phyloP scores from a whole-genome alignment of 202 grass and related monocot genomes.

The Schoenoplectus tabernaemontani region DNA sequence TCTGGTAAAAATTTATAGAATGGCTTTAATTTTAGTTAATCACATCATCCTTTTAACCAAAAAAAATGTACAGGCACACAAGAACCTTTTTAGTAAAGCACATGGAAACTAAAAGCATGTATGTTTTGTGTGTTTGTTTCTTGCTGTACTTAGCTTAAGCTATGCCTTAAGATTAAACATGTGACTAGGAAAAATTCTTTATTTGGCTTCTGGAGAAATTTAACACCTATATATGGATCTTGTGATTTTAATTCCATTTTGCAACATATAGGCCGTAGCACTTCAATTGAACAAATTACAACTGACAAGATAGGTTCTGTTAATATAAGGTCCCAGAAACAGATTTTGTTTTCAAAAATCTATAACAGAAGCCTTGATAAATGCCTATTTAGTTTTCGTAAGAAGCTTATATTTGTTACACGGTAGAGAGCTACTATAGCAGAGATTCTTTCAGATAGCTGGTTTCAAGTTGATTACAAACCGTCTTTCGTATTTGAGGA shows the following conservation, averaged over 20 bases:
- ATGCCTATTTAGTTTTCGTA: slow-evolving; percentile 3
- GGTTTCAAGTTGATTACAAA: slow-evolving; percentile 43
- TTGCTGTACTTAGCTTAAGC: not conserved
- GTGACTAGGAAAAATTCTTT: not conserved
- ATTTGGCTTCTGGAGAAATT: not conserved
- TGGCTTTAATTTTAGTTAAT: not conserved
- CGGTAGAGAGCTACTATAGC: slow-evolving; percentile 44
- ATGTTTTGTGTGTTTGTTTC: not conserved
- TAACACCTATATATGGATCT: not conserved
- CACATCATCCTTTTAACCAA: not conserved
- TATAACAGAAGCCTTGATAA: not conserved
- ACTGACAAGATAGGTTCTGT: not conserved
- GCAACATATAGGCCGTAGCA: not conserved
- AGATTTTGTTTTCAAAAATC: not conserved
- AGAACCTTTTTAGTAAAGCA: not conserved
- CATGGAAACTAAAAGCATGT: not conserved
- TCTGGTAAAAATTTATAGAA: not conserved
- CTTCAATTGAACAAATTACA: not conserved
- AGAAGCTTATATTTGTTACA: slow-evolving; percentile 17
- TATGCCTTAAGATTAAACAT: not conserved
- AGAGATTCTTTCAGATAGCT: slow-evolving; percentile 47
- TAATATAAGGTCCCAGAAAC: not conserved
- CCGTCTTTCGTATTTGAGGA: slow-evolving; percentile 26
- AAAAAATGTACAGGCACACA: not conserved
- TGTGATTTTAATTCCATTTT: not conserved